Base-by-base conservation (phyloP, 257 asterid genomes). In the Craterostigma plantagineum region DNA sequence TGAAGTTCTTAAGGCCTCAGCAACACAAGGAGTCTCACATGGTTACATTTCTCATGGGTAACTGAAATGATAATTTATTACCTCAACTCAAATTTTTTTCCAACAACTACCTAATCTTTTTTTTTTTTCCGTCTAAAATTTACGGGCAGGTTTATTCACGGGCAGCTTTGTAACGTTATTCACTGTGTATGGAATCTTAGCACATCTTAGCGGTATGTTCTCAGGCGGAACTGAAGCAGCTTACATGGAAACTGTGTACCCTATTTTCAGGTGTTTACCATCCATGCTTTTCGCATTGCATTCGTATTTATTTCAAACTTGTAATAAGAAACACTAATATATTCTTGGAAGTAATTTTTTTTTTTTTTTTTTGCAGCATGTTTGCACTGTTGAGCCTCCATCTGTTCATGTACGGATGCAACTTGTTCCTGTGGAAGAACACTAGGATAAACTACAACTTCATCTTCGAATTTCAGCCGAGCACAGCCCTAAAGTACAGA, bases 221-320 rank as follows among this genome's bases (percentile, higher is more conserved):
- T 68, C 91, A 3, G 55, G 87, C 7, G 44, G 53, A 34, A 57
- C 77, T 7, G 70, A 68, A 50, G 56, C 70, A 7, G 61, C 58
- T 38, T 87, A 82, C 55, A 59, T 79, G 63, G 95, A 87, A 49
- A 71, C 85, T 1, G 87, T 82, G 18, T 87, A 87, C 64, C 98
- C 95, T 16, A 34, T 87, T 72, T 87, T 87, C 76, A 87, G 98
- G 98, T 79, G n/a, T n/a, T n/a, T n/a, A n/a, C n/a, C n/a, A n/a
- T n/a, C n/a, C n/a, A n/a, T n/a, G n/a, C n/a, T n/a, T n/a, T n/a
- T n/a, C n/a, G n/a, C n/a, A n/a, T n/a, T n/a, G n/a, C n/a, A n/a
- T n/a, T n/a, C n/a, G n/a, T n/a, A n/a, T n/a, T n/a, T n/a, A n/a
- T n/a, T n/a, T n/a, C n/a, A n/a, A n/a, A n/a, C n/a, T n/a, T n/a